Evolutionary conservation across 495 filamentous ascomycete species (phyloP), one percentile per base, ranked within the genome.

Genomic region (Hamigera avellanea): DNA sequence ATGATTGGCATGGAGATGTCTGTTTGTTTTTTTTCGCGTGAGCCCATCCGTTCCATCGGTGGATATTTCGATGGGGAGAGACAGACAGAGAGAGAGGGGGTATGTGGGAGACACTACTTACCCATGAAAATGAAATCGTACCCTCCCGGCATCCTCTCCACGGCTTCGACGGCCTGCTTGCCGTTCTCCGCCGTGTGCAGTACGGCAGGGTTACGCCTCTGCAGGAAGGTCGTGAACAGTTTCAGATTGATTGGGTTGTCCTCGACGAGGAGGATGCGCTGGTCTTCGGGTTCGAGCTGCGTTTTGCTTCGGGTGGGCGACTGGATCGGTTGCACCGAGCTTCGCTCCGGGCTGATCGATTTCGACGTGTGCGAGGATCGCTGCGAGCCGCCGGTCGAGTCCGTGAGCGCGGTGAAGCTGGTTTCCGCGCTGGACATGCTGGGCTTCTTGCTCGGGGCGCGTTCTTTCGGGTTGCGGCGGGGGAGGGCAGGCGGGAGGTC

Each of bases 171-270:
- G 16, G 64, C 62, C 30, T 59, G 35, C 9, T 49, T 39, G 4
- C 64, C 64, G 32, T 66, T 57, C 15, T 48, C 42, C 6, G 61
- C 64, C 2, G 53, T 51, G 37, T 52, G 38, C 8, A 62, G 37
- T 14, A 44, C 33, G 9, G 44, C 16, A 23, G 59, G 54, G 6
- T 48, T 39, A 14, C 51, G 37, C 30, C 54, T 61, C 7, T 49
- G 40, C 44, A 76, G 64, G 27, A 66, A 69, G 0, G 64, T 66
- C 6, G 59, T 46, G 0, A 79, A 59, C 0, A 79, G 57, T 13
- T 67, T 68, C n/a, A 79, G 61, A 43, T 81, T 81, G 46, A 81
- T 77, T 14, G 68, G 59, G 48, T 81, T 81, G 43, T 81, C 76
- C 38, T 81, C 76, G 0, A 80, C 76, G 0, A 79, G 56, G 3